Evolutionary conservation across 2,329 filamentous ascomycete species (phyloP).

Genomic region (Fusarium austroafricanum): DNA sequence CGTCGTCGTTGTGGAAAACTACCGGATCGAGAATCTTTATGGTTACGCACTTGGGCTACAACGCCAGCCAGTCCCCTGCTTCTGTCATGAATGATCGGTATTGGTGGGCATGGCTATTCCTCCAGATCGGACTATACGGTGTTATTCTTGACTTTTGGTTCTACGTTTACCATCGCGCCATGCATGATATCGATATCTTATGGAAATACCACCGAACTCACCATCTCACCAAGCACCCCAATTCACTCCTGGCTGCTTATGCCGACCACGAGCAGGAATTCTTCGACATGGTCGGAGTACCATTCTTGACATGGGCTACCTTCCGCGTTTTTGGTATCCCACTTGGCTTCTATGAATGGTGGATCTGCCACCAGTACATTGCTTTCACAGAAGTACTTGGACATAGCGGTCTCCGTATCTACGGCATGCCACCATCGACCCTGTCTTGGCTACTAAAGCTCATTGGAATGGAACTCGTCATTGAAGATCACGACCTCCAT

Average conservation of each 20-base stretch:
- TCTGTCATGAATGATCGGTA: background rate
- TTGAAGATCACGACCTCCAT: conserved; percentile 33
- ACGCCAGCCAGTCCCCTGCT: conserved; percentile 7
- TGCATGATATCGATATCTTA: conserved; percentile 29
- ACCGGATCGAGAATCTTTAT: background rate
- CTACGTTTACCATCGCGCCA: conserved; percentile 31
- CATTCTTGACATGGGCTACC: conserved; percentile 21
- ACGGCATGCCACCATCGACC: conserved; percentile 25
- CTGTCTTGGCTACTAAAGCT: conserved; percentile 11
- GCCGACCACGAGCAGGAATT: conserved; percentile 35
- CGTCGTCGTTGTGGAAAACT: conserved; percentile 12
- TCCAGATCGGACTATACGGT: conserved; percentile 28
- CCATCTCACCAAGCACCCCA: conserved; percentile 31
- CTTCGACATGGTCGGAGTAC: conserved; percentile 34
- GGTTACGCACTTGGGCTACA: conserved; percentile 7
- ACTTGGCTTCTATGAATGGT: conserved; percentile 30
- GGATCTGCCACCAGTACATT: conserved; percentile 35
- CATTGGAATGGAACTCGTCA: conserved; percentile 8
- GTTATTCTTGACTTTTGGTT: conserved; percentile 36
- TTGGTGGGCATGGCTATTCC: conserved; percentile 13
- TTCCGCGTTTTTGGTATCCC: conserved; percentile 21
- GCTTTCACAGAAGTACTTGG: conserved; percentile 31
- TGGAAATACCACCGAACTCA: conserved; percentile 35
- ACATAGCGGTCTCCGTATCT: conserved; percentile 24
- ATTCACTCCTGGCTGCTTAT: conserved; percentile 22